Evolutionary conservation across 495 filamentous ascomycete species (phyloP), one percentile per base, ranked within the genome.

Genomic region (Lineolata rhizophorae): DNA sequence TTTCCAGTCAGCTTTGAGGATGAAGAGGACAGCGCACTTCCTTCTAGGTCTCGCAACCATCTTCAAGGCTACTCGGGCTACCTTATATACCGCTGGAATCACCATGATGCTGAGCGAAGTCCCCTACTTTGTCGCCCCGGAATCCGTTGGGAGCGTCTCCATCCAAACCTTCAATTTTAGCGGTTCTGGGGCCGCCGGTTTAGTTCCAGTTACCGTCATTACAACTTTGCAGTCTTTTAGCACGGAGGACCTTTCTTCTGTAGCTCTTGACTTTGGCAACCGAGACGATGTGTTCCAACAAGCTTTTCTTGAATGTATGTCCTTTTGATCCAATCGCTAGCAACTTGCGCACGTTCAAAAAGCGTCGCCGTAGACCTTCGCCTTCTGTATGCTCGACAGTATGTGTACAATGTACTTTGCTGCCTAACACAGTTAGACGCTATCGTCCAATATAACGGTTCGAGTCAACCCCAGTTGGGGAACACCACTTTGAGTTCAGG

Each of bases 261-360:
- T 27, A 13, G 31, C 36, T 17, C n/a, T 37, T 4, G 38, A 28
- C 3, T 47, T 32, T 29, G 36, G 20, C 4, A 32, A 19, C 8
- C 11, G 11, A 5, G 49, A 50, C 30, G 49, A 50, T 42, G 47
- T 52, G 5, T 50, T 44, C 32, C 43, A 44, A 17, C 28, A 32
- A 31, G 47, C 35, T n/a, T 52, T 52, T 25, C 30, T 46, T 4
- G 40, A 47, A 31, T 39, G 39, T 43, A 37, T 20, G 34, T 29
- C 22, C 16, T 14, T 20, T 12, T 31, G 3, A 16, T 30, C 12
- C 18, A n/a, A 1, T 5, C 4, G 18, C 32, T 29, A 12, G 10
- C 3, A 6, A 11, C 14, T 27, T 6, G 1, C 4, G 5, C 15
- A 30, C 8, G 14, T 6, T 12, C 25, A 11, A 20, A 35, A 27